A percentile compares a stretch with the other conserved stretches of the same genome.
Conservation (phyloP, 352 stramenopile species). For the Phytophthora pinifolia region DNA sequence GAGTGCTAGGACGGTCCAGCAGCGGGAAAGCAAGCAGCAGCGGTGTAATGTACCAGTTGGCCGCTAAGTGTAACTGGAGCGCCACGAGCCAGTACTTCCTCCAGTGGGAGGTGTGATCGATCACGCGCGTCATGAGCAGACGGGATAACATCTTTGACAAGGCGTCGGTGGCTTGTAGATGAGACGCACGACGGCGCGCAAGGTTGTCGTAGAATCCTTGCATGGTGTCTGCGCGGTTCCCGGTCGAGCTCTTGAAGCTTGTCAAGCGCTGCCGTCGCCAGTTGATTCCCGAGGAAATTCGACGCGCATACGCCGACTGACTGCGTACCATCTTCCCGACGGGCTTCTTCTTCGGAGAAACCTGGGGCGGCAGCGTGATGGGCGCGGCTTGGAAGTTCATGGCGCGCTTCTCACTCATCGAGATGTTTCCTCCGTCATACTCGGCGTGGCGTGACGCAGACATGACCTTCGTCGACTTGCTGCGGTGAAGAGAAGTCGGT, state of each 20-base stretch:
- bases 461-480: conserved; percentile 27
- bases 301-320: conserved; percentile 45
- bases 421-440: conserved; percentile 27
- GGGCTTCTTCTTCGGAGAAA: neutral
- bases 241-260: conserved; percentile 6
- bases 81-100: conserved; percentile 42
- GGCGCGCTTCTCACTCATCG: conserved; percentile 26
- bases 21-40: conserved; percentile 43
- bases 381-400: conserved; percentile 13
- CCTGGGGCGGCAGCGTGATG: conserved; percentile 13
- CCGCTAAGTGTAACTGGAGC: conserved; percentile 40
- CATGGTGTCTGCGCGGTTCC: conserved; percentile 16
- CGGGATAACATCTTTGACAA: conserved; percentile 7
- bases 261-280: conserved; percentile 11
- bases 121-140: conserved; percentile 28
- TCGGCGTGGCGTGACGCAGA: conserved; percentile 27
- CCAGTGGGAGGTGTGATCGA: conserved; percentile 32
- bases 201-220: conserved; percentile 46
- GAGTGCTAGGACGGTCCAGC: conserved; percentile 19
- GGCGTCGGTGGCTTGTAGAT: neutral
- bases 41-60: conserved; percentile 43
- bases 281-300: conserved; percentile 25
- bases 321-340: conserved; percentile 36
- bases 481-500: conserved; percentile 18
- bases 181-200: conserved; percentile 16